Conservation (phyloP, 305 asterid species). For the Solanum hybrid region DNA sequence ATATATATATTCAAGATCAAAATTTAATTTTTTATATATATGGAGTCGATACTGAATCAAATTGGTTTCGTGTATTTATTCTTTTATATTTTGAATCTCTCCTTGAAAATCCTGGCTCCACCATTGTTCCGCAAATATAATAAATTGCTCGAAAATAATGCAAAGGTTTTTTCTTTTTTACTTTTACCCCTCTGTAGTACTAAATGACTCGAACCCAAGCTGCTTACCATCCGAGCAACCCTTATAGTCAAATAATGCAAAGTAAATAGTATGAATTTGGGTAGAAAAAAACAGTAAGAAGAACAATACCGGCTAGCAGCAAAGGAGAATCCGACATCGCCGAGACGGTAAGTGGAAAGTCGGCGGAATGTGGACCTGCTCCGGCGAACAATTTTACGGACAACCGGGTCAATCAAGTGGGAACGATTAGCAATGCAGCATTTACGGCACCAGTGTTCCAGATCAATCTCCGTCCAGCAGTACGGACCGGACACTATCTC, state of each 20-base stretch:
- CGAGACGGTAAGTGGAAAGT: conserved; percentile 10
- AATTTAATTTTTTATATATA: background rate
- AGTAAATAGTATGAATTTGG: background rate
- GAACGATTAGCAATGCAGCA: background rate
- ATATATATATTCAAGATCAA: background rate
- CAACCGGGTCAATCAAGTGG: background rate
- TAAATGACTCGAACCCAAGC: background rate
- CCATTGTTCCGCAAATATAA: background rate
- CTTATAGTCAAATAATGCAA: background rate
- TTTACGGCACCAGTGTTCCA: conserved; percentile 9
- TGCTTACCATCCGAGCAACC: background rate
- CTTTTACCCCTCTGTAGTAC: background rate
- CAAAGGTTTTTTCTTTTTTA: background rate
- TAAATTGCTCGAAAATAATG: background rate
- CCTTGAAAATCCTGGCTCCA: background rate
- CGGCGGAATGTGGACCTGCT: conserved; percentile 8
- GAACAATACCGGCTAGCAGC: conserved; percentile 12
- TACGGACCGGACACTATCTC: conserved; percentile 8
- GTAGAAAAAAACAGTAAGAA: background rate
- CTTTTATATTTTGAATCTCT: background rate
- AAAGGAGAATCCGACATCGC: conserved; percentile 11
- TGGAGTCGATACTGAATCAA: background rate
- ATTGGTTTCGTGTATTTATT: background rate
- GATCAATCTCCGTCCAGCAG: conserved; percentile 15
- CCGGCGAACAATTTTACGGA: conserved; percentile 14